phyloP scores from a whole-genome alignment of 2,329 filamentous ascomycete species.

The Clarireedia homoeocarpa region DNA sequence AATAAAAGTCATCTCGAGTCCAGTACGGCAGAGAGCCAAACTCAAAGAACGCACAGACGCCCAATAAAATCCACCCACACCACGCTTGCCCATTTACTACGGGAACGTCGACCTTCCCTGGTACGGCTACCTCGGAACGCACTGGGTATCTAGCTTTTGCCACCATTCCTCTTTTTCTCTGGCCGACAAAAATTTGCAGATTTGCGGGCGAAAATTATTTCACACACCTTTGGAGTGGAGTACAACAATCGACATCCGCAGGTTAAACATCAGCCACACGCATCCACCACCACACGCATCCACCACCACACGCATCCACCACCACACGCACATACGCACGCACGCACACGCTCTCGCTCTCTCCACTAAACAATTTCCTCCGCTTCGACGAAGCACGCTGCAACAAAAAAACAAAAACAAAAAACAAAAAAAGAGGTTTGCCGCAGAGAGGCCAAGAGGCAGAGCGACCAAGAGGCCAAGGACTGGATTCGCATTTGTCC shows the following conservation, averaged over 20 bases:
- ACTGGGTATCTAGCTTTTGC: conserved; percentile 2
- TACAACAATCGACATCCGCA: too few relatives aligned
- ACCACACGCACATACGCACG: too few relatives aligned
- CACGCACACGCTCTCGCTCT: too few relatives aligned
- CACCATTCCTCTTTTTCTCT: conserved; percentile 1
- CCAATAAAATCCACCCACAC: neutral
- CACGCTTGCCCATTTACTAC: neutral
- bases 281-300: too few relatives aligned
- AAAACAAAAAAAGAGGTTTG: too few relatives aligned
- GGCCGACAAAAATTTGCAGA: neutral
- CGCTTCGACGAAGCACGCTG: neutral
- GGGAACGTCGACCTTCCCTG: neutral
- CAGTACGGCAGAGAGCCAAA: neutral
- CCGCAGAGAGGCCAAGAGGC: too few relatives aligned
- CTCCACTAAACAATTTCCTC: neutral
- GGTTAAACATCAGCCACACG: too few relatives aligned
- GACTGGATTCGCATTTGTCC: too few relatives aligned
- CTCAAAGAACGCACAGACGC: conserved; percentile 1
- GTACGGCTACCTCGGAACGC: neutral
- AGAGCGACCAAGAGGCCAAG: too few relatives aligned
- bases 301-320: too few relatives aligned
- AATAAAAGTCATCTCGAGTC: too few relatives aligned
- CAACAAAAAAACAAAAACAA: too few relatives aligned
- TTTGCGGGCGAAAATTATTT: neutral
- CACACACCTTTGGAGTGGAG: neutral